Evolutionary conservation across 2,329 filamentous ascomycete species (phyloP).

Genomic region (Aspergillus ochraceus): DNA sequence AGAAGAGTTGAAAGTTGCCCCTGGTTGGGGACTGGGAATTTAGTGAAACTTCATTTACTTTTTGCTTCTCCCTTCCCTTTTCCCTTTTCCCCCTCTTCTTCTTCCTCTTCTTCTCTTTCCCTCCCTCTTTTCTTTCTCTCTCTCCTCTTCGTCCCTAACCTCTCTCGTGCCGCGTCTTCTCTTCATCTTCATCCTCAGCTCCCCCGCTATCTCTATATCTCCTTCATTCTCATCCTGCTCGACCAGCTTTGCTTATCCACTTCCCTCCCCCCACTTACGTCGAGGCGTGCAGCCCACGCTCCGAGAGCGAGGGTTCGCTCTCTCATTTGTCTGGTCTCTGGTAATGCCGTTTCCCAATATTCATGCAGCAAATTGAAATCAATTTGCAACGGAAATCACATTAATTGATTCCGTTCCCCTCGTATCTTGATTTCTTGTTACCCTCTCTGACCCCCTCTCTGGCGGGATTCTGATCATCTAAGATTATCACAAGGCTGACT

Average conservation of each 20-base stretch:
- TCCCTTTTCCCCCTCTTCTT: slow-evolving; percentile 9
- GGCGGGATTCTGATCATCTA: no score
- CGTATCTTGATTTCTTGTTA: neutral
- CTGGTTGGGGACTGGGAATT: neutral
- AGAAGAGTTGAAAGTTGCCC: neutral
- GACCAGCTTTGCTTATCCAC: no score
- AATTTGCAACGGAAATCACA: neutral
- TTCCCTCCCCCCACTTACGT: neutral
- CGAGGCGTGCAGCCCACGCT: neutral
- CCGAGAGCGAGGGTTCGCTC: neutral
- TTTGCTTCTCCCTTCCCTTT: slow-evolving; percentile 10
- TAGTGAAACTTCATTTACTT: slow-evolving; percentile 17
- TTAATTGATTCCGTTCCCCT: neutral
- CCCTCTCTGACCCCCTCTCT: neutral
- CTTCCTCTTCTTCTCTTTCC: slow-evolving; percentile 10
- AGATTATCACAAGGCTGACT: neutral
- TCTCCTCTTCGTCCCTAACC: slow-evolving; percentile 13
- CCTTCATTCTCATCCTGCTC: neutral
- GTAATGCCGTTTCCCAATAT: neutral
- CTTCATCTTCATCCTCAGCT: neutral
- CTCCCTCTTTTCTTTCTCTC: slow-evolving; percentile 10
- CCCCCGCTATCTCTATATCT: no score
- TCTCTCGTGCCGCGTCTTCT: slow-evolving; percentile 3
- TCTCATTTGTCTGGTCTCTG: neutral
- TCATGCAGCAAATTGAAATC: no score